phyloP scores from a whole-genome alignment of 2,329 filamentous ascomycete genomes.

The Blastomyces percursus region DNA sequence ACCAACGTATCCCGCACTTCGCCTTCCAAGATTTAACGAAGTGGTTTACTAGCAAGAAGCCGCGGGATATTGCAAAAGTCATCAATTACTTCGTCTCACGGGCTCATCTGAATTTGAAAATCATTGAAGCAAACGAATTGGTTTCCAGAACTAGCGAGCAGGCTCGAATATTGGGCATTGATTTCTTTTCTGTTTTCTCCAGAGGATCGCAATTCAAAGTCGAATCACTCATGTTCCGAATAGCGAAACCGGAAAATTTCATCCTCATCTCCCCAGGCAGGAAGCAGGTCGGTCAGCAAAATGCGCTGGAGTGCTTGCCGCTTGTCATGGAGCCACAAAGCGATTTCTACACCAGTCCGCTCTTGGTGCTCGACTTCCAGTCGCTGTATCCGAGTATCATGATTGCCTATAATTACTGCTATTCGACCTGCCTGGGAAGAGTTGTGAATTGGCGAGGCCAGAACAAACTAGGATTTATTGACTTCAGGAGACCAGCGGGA shows the following conservation, averaged over 20 bases:
- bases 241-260: slow-evolving; percentile 94
- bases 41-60: slow-evolving; percentile 65
- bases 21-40: slow-evolving; percentile 63
- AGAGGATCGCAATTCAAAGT: slow-evolving; percentile 97
- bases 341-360: slow-evolving; percentile 79
- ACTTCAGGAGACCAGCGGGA: slow-evolving; percentile 67
- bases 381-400: slow-evolving; percentile 94
- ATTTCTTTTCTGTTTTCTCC: slow-evolving; percentile 94
- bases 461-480: slow-evolving; percentile 88
- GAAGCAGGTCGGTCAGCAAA: slow-evolving; percentile 87
- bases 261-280: slow-evolving; percentile 78
- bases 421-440: slow-evolving; percentile 87
- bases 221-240: slow-evolving; percentile 96
- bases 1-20: slow-evolving; percentile 81
- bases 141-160: slow-evolving; percentile 87
- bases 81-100: slow-evolving; percentile 67
- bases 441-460: slow-evolving; percentile 78
- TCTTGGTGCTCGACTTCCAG: slow-evolving; percentile 91
- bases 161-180: slow-evolving; percentile 79
- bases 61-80: slow-evolving; percentile 60
- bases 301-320: slow-evolving; percentile 85
- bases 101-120: slow-evolving; percentile 74
- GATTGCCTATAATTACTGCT: slow-evolving; percentile 99
- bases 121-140: slow-evolving; percentile 81
- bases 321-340: slow-evolving; percentile 97